Percentiles rank a stretch among this genome's conserved stretches.
Evolutionary conservation across 2,329 filamentous ascomycete species (phyloP).

Genomic region (Drechslerella dactyloides): DNA sequence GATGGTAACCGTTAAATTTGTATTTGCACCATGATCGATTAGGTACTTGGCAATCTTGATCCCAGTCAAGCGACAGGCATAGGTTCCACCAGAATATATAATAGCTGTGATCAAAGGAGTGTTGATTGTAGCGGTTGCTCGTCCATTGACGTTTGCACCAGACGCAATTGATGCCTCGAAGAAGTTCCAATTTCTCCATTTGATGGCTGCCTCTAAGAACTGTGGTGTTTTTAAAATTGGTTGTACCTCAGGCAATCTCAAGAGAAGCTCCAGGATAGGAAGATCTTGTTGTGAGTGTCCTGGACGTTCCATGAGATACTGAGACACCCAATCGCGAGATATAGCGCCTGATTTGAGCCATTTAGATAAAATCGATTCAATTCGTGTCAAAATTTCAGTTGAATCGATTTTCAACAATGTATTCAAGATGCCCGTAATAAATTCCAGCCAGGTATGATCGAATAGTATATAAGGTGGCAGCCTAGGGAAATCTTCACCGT

Average conservation of each 20-base stretch:
- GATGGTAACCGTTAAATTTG: not conserved
- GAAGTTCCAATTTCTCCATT: not conserved
- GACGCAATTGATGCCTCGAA: not conserved
- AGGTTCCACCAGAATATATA: not conserved
- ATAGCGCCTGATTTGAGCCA: no score
- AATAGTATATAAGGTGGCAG: no score
- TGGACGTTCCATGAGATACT: no score
- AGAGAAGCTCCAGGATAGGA: not conserved
- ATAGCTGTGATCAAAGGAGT: not conserved
- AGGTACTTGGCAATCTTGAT: not conserved
- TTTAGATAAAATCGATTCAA: no score
- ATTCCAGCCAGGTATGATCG: no score
- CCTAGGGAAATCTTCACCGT: no score
- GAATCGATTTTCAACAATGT: no score
- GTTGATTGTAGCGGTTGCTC: not conserved
- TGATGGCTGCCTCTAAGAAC: not conserved
- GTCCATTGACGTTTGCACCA: not conserved
- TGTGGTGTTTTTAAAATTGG: not conserved
- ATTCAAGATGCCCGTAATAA: no score
- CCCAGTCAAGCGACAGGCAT: not conserved
- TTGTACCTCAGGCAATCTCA: no score
- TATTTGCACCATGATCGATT: not conserved
- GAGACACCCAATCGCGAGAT: no score
- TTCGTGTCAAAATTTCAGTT: no score
- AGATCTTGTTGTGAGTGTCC: no score